phyloP scores from a whole-genome alignment of 306 rosid species.

The Malus asiatica region DNA sequence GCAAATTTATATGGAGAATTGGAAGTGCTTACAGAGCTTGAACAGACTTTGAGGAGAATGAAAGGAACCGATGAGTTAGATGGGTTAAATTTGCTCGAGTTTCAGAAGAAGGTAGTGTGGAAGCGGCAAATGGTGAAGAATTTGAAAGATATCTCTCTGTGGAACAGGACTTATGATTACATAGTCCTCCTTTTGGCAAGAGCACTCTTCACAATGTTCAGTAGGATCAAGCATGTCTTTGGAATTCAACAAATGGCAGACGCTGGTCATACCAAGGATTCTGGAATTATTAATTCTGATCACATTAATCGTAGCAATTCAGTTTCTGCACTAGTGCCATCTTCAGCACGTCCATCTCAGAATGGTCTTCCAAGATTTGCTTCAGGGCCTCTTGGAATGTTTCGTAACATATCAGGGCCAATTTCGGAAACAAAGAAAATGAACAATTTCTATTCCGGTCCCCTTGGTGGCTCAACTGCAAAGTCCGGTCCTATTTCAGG shows the following conservation, averaged over 20 bases:
- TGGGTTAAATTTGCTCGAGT: slow-evolving; percentile 46
- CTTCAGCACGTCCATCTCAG: slow-evolving; percentile 45
- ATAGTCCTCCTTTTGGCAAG: slow-evolving; percentile 58
- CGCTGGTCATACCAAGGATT: slow-evolving; percentile 32
- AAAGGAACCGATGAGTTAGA: slow-evolving; percentile 48
- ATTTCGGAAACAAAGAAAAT: slow-evolving; percentile 28
- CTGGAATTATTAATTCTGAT: slow-evolving; percentile 36
- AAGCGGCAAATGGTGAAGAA: slow-evolving; percentile 75
- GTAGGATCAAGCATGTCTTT: slow-evolving; percentile 66
- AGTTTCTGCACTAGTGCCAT: slow-evolving; percentile 60
- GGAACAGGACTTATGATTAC: slow-evolving; percentile 86
- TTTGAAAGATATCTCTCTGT: slow-evolving; percentile 60
- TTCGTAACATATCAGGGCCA: slow-evolving; percentile 36
- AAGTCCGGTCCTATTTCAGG: slow-evolving; percentile 54
- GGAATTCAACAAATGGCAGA: slow-evolving; percentile 48
- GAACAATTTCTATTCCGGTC: slow-evolving; percentile 54
- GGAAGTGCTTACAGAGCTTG: slow-evolving; percentile 86
- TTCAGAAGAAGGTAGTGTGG: slow-evolving; percentile 73
- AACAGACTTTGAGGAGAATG: slow-evolving; percentile 75
- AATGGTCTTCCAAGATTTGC: slow-evolving; percentile 61
- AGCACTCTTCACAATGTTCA: slow-evolving; percentile 67
- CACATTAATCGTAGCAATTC: slow-evolving; percentile 53
- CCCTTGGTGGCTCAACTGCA: slow-evolving; percentile 54
- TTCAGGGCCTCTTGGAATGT: slow-evolving; percentile 75
- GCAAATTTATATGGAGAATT: slow-evolving; percentile 87